Percentiles rank a stretch among this genome's conserved stretches.
phyloP scores from a whole-genome alignment of 1,284 basidiomycete species.

The Salmacisia buchloeana region DNA sequence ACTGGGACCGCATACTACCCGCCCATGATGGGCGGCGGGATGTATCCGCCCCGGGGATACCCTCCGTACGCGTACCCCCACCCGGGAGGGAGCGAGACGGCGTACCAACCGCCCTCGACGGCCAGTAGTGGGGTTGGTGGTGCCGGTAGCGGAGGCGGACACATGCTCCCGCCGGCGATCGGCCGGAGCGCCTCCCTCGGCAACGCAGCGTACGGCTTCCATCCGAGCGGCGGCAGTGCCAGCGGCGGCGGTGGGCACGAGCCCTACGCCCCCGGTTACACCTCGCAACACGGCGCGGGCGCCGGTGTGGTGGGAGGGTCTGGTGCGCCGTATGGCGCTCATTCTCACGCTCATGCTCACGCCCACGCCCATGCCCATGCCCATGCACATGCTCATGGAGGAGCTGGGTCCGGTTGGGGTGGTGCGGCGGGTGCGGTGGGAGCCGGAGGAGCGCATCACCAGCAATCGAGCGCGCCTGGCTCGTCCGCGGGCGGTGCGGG shows the following conservation, averaged over 20 bases:
- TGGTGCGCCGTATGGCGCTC: neutral
- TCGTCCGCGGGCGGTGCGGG: slow-evolving; percentile 9
- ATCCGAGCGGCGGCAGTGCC: neutral
- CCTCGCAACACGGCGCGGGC: neutral
- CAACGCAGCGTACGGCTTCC: neutral
- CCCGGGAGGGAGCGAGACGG: neutral
- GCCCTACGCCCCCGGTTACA: neutral
- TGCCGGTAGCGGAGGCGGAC: neutral
- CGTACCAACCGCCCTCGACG: neutral
- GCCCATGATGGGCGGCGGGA: neutral
- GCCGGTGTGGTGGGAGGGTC: neutral
- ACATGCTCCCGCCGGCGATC: neutral
- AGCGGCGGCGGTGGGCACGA: neutral
- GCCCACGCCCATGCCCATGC: no score
- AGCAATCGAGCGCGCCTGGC: slow-evolving; percentile 12
- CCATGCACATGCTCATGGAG: no score
- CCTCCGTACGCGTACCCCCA: neutral
- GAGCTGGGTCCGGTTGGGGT: no score
- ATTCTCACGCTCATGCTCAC: no score
- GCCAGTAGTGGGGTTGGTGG: neutral
- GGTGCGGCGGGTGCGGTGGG: no score
- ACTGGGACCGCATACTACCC: neutral
- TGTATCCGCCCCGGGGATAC: neutral
- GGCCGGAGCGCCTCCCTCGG: neutral
- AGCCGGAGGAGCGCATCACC: slow-evolving; percentile 9